Evolutionary conservation across 192 early-diverging fungal species (phyloP), one percentile per base, ranked within the genome.

Genomic region (Coemansia nantahalensis): DNA sequence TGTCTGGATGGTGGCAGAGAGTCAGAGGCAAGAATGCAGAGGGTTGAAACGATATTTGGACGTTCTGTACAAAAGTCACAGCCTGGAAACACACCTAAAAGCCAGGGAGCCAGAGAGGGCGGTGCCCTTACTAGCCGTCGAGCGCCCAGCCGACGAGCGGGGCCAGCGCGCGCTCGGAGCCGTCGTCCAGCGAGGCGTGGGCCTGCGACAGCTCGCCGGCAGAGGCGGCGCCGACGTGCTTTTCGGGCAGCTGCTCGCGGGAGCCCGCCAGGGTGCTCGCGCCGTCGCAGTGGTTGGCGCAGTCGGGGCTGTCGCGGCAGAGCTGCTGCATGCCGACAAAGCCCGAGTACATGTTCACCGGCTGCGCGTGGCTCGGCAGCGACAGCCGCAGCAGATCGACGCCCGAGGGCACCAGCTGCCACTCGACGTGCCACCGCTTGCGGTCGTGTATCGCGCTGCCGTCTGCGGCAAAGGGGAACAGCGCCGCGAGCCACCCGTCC

Each of bases 301-400:
- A 52, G 14, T 39, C 47, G 42, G 55, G 37, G 3, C 61, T 56
- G 16, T 52, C 23, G 37, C 54, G 42, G 13, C 45, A 26, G 16
- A 74, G 45, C 51, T 45, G 40, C 70, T 74, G 70, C 28, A 59
- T 51, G 43, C 70, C 70, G 15, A 74, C 70, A 57, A 74, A 74
- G 39, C 70, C 70, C 24, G 70, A 74, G 31, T 66, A 74, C 50
- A 74, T 8, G 28, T 74, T 74, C 13, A 57, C 24, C 16, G n/a
- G 18, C 26, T 24, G 39, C 15, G 30, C 39, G 31, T 26, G 33
- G n/a, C 26, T 33, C 3, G 28, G 33, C 3, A 18, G 33, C 16
- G 32, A 50, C 24, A 61, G 23, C 4, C 59, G 48, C 54, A 65
- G 51, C 41, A 74, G 43, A 40, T 74, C 70, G 9, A 74, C 53